Evolutionary conservation across 2,329 filamentous ascomycete species (phyloP).

Genomic region (Phaeomoniella chlamydospora): DNA sequence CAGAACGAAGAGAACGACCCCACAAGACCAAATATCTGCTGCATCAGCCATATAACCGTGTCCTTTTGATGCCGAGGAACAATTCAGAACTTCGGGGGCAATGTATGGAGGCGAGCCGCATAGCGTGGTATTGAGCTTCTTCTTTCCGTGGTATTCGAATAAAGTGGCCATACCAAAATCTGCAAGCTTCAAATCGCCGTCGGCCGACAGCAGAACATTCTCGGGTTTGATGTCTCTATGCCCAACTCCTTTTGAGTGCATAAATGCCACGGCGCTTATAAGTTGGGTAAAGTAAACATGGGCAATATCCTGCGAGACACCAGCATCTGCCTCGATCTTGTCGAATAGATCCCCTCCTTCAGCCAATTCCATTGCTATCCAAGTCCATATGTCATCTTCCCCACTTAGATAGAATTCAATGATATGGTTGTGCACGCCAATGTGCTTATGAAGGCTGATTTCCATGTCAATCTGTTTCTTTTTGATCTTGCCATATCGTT

Average conservation of each 20-base stretch:
- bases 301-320: slow-evolving; percentile 85
- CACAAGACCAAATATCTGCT: slow-evolving; percentile 93
- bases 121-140: slow-evolving; percentile 72
- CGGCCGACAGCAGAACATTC: slow-evolving; percentile 77
- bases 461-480: slow-evolving; percentile 86
- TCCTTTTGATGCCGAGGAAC: slow-evolving; percentile 28
- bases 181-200: slow-evolving; percentile 81
- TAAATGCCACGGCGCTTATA: slow-evolving; percentile 78
- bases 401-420: slow-evolving; percentile 85
- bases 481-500: slow-evolving; percentile 75
- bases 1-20: slow-evolving; percentile 92
- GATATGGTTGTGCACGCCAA: slow-evolving; percentile 82
- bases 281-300: slow-evolving; percentile 94
- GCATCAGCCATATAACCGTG: slow-evolving; percentile 49
- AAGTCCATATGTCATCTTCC: slow-evolving; percentile 76
- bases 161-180: slow-evolving; percentile 94
- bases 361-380: slow-evolving; percentile 97
- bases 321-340: slow-evolving; percentile 96
- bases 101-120: slow-evolving; percentile 97
- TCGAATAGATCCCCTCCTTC: slow-evolving; percentile 95
- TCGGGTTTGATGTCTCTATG: slow-evolving; percentile 89
- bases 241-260: slow-evolving; percentile 90
- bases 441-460: slow-evolving; percentile 74
- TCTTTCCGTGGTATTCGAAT: slow-evolving; percentile 75
- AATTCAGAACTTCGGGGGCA: slow-evolving; percentile 67